A percentile compares a stretch with the other conserved stretches of the same genome.
Conservation (phyloP, 257 asterid genomes). For the Solanum chaucha region DNA sequence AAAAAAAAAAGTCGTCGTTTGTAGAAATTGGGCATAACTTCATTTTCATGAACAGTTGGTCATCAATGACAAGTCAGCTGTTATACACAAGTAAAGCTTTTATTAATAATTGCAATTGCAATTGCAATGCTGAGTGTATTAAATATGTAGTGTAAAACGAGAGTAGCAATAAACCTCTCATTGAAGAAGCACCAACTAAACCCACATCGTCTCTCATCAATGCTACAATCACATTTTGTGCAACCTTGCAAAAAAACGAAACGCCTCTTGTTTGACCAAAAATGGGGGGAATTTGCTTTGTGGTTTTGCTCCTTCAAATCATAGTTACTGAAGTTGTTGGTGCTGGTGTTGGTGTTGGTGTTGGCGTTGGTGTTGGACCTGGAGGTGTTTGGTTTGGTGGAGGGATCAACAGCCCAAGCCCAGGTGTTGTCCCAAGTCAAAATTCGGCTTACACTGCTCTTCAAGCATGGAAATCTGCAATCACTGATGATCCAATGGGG, state of each 20-base stretch:
- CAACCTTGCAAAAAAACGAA: conserved; percentile 20
- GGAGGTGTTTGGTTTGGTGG: conserved; percentile 12
- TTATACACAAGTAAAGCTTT: not conserved
- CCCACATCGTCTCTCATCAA: conserved; percentile 35
- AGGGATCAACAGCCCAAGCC: conserved; percentile 18
- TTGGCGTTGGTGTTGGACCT: not conserved
- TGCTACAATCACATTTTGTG: conserved; percentile 36
- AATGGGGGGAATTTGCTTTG: conserved; percentile 21
- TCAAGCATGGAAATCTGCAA: conserved; percentile 85
- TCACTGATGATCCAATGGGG: conserved; percentile 57
- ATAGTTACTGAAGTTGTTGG: conserved; percentile 22
- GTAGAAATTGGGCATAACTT: not conserved
- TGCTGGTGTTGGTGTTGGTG: conserved; percentile 33
- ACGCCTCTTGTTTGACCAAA: not conserved
- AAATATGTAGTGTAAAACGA: not conserved
- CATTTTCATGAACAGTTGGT: not conserved
- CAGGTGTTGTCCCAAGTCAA: conserved; percentile 14
- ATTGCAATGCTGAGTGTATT: not conserved
- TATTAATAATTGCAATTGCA: not conserved
- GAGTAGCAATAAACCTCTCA: not conserved
- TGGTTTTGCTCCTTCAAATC: conserved; percentile 23
- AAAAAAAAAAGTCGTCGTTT: not conserved
- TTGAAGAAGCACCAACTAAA: not conserved
- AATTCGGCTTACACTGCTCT: conserved; percentile 45
- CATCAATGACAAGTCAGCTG: not conserved